These are phyloP conservation scores for Zizania palustris DNA, from an alignment of 202 grass and related monocot genomes.

Conservation along the genomic window DNA sequence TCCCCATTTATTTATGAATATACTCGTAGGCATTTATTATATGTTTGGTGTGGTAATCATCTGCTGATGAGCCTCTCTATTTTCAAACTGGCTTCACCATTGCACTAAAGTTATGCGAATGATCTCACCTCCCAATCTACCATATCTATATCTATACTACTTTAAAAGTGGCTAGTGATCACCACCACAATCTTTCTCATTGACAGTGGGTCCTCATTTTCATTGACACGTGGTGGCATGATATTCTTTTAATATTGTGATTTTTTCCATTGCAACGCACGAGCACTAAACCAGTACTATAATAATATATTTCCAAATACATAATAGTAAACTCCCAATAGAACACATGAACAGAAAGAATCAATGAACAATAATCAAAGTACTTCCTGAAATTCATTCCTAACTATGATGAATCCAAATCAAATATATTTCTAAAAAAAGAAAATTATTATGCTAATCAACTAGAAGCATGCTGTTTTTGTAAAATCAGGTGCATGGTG, in stretches of 20 bases:
- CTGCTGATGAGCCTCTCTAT: background rate
- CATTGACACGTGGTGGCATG: too few species aligned
- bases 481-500: background rate
- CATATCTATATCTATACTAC: too few species aligned
- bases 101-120: constrained; percentile 1
- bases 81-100: background rate
- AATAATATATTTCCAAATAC: background rate
- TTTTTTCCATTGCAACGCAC: too few species aligned
- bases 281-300: too few species aligned
- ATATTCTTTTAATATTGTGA: too few species aligned
- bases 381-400: constrained; percentile 16
- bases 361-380: constrained; percentile 21
- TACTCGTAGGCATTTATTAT: background rate
- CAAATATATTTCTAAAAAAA: constrained; percentile 17
- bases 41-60: background rate
- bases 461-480: background rate
- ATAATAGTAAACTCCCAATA: constrained; percentile 1
- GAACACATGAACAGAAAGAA: constrained; percentile 11
- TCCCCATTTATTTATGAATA: background rate
- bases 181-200: too few species aligned
- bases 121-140: background rate
- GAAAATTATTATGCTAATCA: constrained; percentile 26
- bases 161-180: too few species aligned
- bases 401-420: background rate
- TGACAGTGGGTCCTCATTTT: too few species aligned